Evolutionary conservation across 768 basidiomycete genomes (phyloP).

Genomic region (Tricholoma sp.): DNA sequence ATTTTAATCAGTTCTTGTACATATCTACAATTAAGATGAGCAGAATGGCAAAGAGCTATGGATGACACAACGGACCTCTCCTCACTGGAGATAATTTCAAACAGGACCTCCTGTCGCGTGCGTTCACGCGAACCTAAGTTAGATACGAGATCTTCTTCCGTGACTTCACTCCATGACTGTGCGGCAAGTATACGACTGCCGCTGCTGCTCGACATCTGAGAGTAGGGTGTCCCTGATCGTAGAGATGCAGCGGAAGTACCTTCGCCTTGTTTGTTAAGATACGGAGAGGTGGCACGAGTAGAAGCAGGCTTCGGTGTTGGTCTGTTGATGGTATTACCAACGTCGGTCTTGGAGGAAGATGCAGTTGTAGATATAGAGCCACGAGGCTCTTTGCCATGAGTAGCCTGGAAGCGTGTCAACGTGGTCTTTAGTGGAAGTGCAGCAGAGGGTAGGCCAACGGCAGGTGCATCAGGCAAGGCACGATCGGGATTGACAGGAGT

Average conservation of each 20-base stretch:
- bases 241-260: slow-evolving; percentile 62
- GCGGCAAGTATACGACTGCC: slow-evolving; percentile 74
- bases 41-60: neutral
- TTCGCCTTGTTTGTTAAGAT: slow-evolving; percentile 40
- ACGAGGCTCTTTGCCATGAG: slow-evolving; percentile 68
- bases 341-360: slow-evolving; percentile 60
- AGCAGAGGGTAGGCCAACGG: slow-evolving; percentile 22
- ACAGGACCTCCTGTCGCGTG: slow-evolving; percentile 93
- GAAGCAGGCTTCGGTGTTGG: slow-evolving; percentile 46
- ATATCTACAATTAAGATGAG: slow-evolving; percentile 53
- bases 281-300: slow-evolving; percentile 61
- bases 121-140: slow-evolving; percentile 92
- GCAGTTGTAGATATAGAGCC: slow-evolving; percentile 61
- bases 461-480: slow-evolving; percentile 43
- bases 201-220: slow-evolving; percentile 63
- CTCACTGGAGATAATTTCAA: slow-evolving; percentile 95
- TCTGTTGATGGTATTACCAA: slow-evolving; percentile 37
- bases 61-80: slow-evolving; percentile 59
- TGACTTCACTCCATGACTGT: slow-evolving; percentile 88
- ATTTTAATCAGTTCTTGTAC: slow-evolving; percentile 86
- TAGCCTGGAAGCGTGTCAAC: slow-evolving; percentile 71
- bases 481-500: slow-evolving; percentile 57
- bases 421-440: slow-evolving; percentile 53
- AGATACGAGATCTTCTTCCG: slow-evolving; percentile 89
- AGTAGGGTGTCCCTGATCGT: slow-evolving; percentile 79